Percentiles rank a stretch among this genome's conserved stretches.
phyloP scores from a whole-genome alignment of 2,329 filamentous ascomycete genomes.

The Neurospora sp. region DNA sequence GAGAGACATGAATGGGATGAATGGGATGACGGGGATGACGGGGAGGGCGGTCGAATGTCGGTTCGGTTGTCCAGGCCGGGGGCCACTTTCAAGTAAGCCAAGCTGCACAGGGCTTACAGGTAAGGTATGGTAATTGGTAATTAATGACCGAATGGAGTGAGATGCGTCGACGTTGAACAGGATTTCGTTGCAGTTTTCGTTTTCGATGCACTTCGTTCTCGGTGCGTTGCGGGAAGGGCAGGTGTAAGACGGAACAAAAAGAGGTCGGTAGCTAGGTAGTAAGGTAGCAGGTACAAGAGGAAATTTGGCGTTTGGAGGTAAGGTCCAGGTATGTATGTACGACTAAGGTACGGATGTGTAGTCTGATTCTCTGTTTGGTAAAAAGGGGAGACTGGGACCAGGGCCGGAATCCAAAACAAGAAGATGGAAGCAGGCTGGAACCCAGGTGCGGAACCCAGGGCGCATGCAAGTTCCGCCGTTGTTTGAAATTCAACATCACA shows the following conservation, averaged over 20 bases:
- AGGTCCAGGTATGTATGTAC: background rate
- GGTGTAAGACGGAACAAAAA: background rate
- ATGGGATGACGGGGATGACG: background rate
- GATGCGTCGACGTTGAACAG: background rate
- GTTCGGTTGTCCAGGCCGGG: background rate
- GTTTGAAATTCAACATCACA: background rate
- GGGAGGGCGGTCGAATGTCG: background rate
- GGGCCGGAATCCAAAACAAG: background rate
- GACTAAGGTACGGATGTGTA: background rate
- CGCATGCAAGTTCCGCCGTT: background rate
- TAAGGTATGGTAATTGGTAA: background rate
- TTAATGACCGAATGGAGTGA: background rate
- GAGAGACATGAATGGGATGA: background rate
- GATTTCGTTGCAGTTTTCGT: background rate
- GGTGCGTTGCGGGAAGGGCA: background rate
- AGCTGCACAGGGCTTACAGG: background rate
- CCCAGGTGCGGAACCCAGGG: background rate
- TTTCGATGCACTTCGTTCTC: background rate
- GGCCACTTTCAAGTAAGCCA: background rate
- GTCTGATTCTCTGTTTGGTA: background rate
- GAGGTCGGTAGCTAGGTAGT: background rate
- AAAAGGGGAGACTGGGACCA: background rate
- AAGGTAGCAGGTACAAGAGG: background rate
- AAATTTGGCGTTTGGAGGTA: background rate
- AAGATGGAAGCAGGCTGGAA: background rate